These are phyloP conservation scores for Lachancea dasiensis DNA, from an alignment of 805 yeast genomes.

Conservation along the genomic window DNA sequence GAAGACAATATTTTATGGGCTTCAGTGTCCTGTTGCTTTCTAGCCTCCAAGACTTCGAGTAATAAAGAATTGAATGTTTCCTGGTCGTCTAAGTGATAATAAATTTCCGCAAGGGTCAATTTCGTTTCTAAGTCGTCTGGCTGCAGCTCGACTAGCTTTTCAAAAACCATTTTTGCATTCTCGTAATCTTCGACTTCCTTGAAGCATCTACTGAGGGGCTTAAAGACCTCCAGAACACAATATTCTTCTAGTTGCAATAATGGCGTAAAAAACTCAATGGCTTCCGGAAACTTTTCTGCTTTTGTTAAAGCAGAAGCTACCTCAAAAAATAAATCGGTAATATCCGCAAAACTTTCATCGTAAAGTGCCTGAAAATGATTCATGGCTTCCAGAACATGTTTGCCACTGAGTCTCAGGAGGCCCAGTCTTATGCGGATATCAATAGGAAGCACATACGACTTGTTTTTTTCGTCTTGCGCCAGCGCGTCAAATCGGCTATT, in stretches of 20 bases:
- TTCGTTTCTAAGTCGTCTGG: conserved; percentile 67
- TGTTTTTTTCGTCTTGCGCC: conserved; percentile 33
- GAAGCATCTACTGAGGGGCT: conserved; percentile 68
- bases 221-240: conserved; percentile 41
- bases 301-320: conserved; percentile 72
- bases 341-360: conserved; percentile 50
- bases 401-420: conserved; percentile 57
- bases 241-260: conserved; percentile 51
- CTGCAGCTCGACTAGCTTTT: conserved; percentile 45
- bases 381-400: conserved; percentile 63
- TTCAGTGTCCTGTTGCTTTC: conserved; percentile 25
- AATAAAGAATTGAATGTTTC: conserved; percentile 51
- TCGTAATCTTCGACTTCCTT: conserved; percentile 64
- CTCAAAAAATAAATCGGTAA: conserved; percentile 65
- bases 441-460: conserved; percentile 57
- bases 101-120: conserved; percentile 75
- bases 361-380: conserved; percentile 58
- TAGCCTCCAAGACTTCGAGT: conserved; percentile 45
- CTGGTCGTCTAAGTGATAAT: conserved; percentile 57
- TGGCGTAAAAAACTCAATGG: conserved; percentile 58
- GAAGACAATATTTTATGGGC: conserved; percentile 8
- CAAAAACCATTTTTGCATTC: conserved; percentile 57
- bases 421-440: conserved; percentile 85
- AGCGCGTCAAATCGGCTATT: conserved; percentile 40
- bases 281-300: conserved; percentile 67